Conservation (phyloP, 495 filamentous ascomycete species). For the Penicillium simplicissimum region DNA sequence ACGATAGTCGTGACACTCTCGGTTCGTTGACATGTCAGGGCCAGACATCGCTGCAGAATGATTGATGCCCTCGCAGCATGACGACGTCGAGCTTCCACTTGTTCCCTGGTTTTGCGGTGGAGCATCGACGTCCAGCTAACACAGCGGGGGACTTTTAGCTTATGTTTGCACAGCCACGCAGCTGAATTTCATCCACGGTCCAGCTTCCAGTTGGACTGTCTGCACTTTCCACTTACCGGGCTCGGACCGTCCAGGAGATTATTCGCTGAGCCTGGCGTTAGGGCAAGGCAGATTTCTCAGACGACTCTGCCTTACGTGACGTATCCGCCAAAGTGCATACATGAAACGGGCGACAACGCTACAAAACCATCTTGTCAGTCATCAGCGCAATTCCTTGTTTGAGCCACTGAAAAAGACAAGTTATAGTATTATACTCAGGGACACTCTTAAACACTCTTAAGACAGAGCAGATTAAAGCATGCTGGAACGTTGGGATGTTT, state of each 20-base stretch:
- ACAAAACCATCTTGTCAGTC: too few species aligned
- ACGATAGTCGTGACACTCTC: not conserved
- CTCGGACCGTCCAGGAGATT: slow-evolving; percentile 11
- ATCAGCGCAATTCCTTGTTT: too few species aligned
- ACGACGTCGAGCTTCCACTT: not conserved
- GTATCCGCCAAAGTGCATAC: not conserved
- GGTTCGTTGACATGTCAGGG: not conserved
- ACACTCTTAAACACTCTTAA: too few species aligned
- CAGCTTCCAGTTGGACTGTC: not conserved
- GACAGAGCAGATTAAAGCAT: too few species aligned
- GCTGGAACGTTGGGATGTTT: too few species aligned
- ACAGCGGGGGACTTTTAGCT: slow-evolving; percentile 6
- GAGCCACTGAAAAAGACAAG: too few species aligned
- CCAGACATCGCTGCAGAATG: not conserved
- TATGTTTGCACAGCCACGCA: slow-evolving; percentile 38
- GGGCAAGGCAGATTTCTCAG: slow-evolving; percentile 17
- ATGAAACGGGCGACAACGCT: too few species aligned
- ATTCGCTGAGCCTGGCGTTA: not conserved
- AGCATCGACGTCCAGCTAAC: slow-evolving; percentile 3
- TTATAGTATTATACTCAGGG: too few species aligned
- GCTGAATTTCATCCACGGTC: slow-evolving; percentile 24
- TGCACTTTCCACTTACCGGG: not conserved
- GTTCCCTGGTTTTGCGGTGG: slow-evolving; percentile 1
- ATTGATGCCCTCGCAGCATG: not conserved
- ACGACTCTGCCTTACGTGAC: slow-evolving; percentile 14